phyloP scores from a whole-genome alignment of 2,329 filamentous ascomycete genomes.

The Sporothrix luriei region DNA sequence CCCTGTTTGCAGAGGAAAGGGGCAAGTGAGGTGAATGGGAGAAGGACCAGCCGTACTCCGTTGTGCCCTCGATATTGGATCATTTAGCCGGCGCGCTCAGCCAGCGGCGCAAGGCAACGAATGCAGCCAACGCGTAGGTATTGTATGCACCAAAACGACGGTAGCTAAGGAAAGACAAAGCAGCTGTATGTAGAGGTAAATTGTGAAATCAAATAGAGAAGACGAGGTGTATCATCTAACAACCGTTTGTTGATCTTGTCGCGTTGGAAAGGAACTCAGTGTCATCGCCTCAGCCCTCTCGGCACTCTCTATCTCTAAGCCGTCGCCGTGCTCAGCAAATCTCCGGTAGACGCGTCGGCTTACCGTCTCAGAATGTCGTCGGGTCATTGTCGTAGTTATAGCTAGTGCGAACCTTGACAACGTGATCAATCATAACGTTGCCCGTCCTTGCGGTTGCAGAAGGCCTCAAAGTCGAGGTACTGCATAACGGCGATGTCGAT shows the following conservation, averaged over 20 bases:
- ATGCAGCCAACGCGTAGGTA: not conserved
- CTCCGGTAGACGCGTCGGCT: constrained; percentile 36
- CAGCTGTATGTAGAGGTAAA: not conserved
- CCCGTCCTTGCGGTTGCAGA: constrained; percentile 36
- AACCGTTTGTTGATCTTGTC: not conserved
- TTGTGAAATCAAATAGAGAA: not conserved
- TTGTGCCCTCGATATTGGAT: not conserved
- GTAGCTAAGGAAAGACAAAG: not conserved
- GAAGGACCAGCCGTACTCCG: not conserved
- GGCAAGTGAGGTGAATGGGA: not conserved
- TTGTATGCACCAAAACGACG: not conserved
- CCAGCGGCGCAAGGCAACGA: not conserved
- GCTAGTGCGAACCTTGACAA: constrained; percentile 39
- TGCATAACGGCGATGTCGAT: constrained; percentile 41
- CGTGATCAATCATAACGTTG: constrained; percentile 43
- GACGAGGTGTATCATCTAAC: constrained; percentile 2
- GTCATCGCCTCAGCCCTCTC: not conserved
- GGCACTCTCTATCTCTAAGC: no score
- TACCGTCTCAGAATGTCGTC: constrained; percentile 37
- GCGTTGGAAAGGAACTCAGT: not conserved
- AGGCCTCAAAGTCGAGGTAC: constrained; percentile 42
- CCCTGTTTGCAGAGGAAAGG: not conserved
- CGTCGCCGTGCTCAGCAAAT: no score
- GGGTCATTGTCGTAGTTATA: constrained; percentile 39
- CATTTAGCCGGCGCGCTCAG: constrained; percentile 22